Percentiles rank a stretch among this genome's conserved stretches.
Conservation (phyloP, 441 rosid genomes). For the Corymbia calophylla region DNA sequence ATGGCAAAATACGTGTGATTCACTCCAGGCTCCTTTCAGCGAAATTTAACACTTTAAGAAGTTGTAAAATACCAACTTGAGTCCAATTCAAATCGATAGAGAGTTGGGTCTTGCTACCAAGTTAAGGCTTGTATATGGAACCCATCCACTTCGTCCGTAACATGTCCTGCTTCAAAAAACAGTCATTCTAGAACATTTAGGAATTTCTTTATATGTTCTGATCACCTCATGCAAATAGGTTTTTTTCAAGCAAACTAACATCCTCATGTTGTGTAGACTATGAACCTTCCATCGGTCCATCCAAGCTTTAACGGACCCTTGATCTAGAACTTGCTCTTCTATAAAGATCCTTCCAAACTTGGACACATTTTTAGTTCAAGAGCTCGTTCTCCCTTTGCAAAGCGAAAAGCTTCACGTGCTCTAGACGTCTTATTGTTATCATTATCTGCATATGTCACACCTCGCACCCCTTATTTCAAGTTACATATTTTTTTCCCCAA, state of each 20-base stretch:
- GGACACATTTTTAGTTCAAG: neutral
- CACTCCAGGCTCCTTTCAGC: neutral
- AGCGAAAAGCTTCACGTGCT: neutral
- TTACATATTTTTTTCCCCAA: too few relatives aligned
- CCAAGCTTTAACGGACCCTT: neutral
- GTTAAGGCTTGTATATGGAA: neutral
- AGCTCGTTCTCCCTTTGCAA: neutral
- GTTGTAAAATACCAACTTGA: neutral
- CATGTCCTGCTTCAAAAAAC: neutral
- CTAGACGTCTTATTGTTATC: neutral
- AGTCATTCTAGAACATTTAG: neutral
- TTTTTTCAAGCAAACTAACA: neutral
- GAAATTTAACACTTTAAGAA: neutral
- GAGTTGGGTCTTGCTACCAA: neutral
- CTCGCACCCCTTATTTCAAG: too few relatives aligned
- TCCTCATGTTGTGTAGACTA: neutral
- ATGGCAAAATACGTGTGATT: neutral
- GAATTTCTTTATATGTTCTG: neutral
- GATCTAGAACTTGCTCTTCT: neutral
- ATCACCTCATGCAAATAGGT: neutral
- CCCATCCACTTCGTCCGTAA: neutral
- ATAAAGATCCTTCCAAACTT: neutral
- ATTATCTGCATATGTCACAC: neutral
- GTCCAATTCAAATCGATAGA: neutral
- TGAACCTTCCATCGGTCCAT: neutral